phyloP scores from a whole-genome alignment of 345 rosid species.

The Toxicodendron radicans region DNA sequence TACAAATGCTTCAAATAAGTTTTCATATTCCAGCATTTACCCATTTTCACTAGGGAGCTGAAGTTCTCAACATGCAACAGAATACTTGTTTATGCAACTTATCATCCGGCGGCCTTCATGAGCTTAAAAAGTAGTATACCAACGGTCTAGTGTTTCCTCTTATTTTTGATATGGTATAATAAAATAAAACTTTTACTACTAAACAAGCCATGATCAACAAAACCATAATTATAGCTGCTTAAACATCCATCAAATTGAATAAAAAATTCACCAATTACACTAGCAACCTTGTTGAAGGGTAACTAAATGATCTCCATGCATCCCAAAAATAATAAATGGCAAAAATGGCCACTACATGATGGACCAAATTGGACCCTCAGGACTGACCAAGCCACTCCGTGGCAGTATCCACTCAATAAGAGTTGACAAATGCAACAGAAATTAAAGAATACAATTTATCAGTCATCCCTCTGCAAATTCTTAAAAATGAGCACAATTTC shows the following conservation, averaged over 20 bases:
- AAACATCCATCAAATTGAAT: not conserved
- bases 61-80: not conserved
- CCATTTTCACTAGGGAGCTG: not conserved
- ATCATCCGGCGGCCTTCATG: not conserved
- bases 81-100: not conserved
- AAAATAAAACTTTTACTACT: not conserved
- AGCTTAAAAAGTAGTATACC: not conserved
- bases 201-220: not conserved
- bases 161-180: not conserved
- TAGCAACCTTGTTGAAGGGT: not conserved
- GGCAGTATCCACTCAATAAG: not conserved
- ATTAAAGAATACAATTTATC: not conserved
- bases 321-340: not conserved
- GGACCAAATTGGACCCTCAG: not conserved
- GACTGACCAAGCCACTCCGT: not conserved
- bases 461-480: not conserved
- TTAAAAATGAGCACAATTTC: not conserved
- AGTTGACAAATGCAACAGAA: not conserved
- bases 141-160: not conserved
- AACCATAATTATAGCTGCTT: not conserved
- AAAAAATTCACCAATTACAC: not conserved
- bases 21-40: not conserved
- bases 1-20: slow-evolving; percentile 1
- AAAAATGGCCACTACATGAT: not conserved
- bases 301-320: not conserved